Evolutionary conservation across 176 grass and related monocot genomes (phyloP).

Genomic region (Aegilops umbellulata): DNA sequence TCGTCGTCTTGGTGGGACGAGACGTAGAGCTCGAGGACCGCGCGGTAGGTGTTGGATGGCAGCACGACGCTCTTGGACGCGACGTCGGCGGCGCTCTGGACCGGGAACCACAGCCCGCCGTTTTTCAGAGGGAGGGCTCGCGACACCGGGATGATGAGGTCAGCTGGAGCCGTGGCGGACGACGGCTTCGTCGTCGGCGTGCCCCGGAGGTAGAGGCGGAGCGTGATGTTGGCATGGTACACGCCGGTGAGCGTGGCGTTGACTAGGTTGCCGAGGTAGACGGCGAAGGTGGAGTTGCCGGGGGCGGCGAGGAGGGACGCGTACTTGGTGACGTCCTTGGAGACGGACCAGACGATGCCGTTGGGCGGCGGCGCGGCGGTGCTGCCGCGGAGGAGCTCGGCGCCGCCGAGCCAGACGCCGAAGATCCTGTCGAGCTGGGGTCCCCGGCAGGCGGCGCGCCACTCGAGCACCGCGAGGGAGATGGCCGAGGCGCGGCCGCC

Average conservation of each 20-base stretch:
- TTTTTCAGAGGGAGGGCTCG: constrained; percentile 46
- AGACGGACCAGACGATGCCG: constrained; percentile 59
- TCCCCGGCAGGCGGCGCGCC: constrained; percentile 45
- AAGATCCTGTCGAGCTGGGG: constrained; percentile 65
- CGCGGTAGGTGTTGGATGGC: constrained; percentile 66
- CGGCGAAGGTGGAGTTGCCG: constrained; percentile 40
- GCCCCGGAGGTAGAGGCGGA: constrained; percentile 37
- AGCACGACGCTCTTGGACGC: constrained; percentile 38
- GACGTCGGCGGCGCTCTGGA: constrained; percentile 55
- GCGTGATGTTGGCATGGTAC: no score
- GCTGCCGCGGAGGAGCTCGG: constrained; percentile 64
- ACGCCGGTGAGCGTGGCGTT: constrained; percentile 36
- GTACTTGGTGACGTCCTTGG: constrained; percentile 66
- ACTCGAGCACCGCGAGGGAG: constrained; percentile 62
- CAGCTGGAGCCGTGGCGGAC: constrained; percentile 17
- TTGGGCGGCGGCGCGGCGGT: constrained; percentile 52
- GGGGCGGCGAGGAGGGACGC: constrained; percentile 44
- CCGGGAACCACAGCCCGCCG: constrained; percentile 73
- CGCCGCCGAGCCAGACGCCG: constrained; percentile 74
- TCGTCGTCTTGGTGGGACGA: constrained; percentile 64
- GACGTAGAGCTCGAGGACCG: constrained; percentile 68
- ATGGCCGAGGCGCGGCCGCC: background rate
- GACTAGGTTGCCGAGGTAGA: constrained; percentile 56
- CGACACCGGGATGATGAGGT: constrained; percentile 55
- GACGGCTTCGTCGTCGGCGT: background rate